Percentiles rank a stretch among this genome's conserved stretches.
Evolutionary conservation across 2,329 filamentous ascomycete genomes (phyloP).

Genomic region (Cercospora nicotianae): DNA sequence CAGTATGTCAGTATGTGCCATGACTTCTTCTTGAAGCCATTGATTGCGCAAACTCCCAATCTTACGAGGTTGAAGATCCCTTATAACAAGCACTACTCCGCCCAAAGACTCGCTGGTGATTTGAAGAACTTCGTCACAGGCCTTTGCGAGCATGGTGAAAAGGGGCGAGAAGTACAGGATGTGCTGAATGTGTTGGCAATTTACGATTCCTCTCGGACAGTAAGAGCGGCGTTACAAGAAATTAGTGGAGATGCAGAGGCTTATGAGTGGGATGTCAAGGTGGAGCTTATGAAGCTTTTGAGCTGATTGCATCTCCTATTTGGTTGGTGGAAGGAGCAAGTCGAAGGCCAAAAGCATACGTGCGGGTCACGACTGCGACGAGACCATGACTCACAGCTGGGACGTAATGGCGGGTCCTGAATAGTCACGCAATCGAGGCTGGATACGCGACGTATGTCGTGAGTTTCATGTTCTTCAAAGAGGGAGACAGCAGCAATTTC

Average conservation of each 20-base stretch:
- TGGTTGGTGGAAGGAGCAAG: not conserved
- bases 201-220: not conserved
- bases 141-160: not conserved
- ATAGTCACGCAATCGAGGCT: not conserved
- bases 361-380: too few relatives aligned
- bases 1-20: conserved; percentile 4
- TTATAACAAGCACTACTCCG: not conserved
- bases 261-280: not conserved
- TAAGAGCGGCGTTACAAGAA: not conserved
- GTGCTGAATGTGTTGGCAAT: not conserved
- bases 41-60: too few relatives aligned
- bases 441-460: not conserved
- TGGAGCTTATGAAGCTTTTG: not conserved
- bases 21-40: not conserved
- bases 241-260: not conserved
- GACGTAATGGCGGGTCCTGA: not conserved
- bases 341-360: not conserved
- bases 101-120: not conserved
- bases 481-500: not conserved
- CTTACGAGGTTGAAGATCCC: not conserved
- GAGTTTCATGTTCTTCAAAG: too few relatives aligned
- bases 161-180: not conserved
- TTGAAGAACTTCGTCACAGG: not conserved
- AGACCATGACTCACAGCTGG: not conserved
- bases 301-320: not conserved